Base-by-base conservation (phyloP, 176 grass and related monocot genomes). In the Zea luxurians region DNA sequence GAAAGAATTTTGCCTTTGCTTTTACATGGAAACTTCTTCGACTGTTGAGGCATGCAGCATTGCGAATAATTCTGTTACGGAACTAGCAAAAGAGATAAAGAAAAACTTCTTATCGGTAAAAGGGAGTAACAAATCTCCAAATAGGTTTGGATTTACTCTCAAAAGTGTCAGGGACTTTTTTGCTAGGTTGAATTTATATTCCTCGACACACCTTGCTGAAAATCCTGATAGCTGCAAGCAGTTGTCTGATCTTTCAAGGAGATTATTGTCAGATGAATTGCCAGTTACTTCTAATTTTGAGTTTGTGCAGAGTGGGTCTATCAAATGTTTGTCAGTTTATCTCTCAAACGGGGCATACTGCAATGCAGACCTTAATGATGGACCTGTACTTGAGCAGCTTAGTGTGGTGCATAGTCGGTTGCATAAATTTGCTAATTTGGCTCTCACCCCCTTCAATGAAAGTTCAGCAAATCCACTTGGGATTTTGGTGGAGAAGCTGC, bases 241-340 rank as follows among this genome's bases (percentile, higher is more conserved):
- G 34, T 64, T 85, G 17, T 80, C 79, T 80, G 74, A 93, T 37
- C 38, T 80, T 80, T 75, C 81, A 11, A 88, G 81, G 81, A 79
- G 38, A 64, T 69, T 80, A 57, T 61, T 80, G 50, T 85, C 74
- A 1, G 72, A 88, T 71, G 65, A 93, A 67, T 37, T 90, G 18
- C 80, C 72, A 82, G 82, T 49, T 64, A 80, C 64, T 74, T 87
- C 85, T 13, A 90, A 74, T 62, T 90, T 90, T 80, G 82, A 83
- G 70, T 83, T 93, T 78, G 44, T 89, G 35, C 67, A 90, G 61
- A 88, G 91, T 73, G 87, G 75, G 16, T 83, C 80, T 6, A 27
- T 76, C 10, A 88, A 82, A 80, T 68, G 65, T 75, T 87, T 93
- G 49, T 61, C 79, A 69, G 75, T 21, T 83, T 88, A 85, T 81